These are phyloP conservation scores for Amanita exitialis DNA, from an alignment of 768 basidiomycete genomes.

Conservation along the genomic window DNA sequence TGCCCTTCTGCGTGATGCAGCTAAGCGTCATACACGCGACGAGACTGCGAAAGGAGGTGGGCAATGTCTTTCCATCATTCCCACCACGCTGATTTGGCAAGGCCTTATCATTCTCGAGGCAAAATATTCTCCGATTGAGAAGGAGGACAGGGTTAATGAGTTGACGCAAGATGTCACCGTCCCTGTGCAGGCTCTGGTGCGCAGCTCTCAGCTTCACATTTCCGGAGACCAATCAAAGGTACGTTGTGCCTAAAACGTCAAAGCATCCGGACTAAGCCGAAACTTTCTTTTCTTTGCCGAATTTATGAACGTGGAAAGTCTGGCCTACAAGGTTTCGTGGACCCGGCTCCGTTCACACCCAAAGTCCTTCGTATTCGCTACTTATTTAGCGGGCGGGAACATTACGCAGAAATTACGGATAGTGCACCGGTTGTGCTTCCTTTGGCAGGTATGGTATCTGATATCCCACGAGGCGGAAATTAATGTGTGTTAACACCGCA, in stretches of 20 bases:
- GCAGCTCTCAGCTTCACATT: slow-evolving; percentile 69
- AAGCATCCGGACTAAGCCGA: slow-evolving; percentile 6
- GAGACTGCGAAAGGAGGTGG: slow-evolving; percentile 64
- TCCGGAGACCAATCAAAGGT: slow-evolving; percentile 73
- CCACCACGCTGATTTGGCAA: slow-evolving; percentile 16
- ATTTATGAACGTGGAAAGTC: slow-evolving; percentile 28
- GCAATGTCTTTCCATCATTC: background rate
- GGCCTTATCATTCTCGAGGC: slow-evolving; percentile 75
- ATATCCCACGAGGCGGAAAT: slow-evolving; percentile 9
- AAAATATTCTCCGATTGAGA: slow-evolving; percentile 51
- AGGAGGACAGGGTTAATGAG: slow-evolving; percentile 38
- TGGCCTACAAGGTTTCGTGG: slow-evolving; percentile 80
- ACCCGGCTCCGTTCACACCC: slow-evolving; percentile 64
- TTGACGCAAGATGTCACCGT: slow-evolving; percentile 70
- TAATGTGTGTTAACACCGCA: slow-evolving; percentile 9
- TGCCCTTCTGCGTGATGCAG: slow-evolving; percentile 56
- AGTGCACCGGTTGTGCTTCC: slow-evolving; percentile 63
- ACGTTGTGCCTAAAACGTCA: slow-evolving; percentile 8
- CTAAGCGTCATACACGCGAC: slow-evolving; percentile 47
- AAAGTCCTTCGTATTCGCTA: slow-evolving; percentile 71
- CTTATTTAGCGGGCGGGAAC: slow-evolving; percentile 60
- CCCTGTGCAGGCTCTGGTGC: slow-evolving; percentile 74
- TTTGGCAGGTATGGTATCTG: slow-evolving; percentile 47
- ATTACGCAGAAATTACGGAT: slow-evolving; percentile 73
- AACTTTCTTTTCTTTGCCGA: slow-evolving; percentile 4